A percentile compares a stretch with the other conserved stretches of the same genome.
These are phyloP conservation scores for Fraxinus xanthoxyloides DNA, from an alignment of 305 asterid species.

Conservation along the genomic window DNA sequence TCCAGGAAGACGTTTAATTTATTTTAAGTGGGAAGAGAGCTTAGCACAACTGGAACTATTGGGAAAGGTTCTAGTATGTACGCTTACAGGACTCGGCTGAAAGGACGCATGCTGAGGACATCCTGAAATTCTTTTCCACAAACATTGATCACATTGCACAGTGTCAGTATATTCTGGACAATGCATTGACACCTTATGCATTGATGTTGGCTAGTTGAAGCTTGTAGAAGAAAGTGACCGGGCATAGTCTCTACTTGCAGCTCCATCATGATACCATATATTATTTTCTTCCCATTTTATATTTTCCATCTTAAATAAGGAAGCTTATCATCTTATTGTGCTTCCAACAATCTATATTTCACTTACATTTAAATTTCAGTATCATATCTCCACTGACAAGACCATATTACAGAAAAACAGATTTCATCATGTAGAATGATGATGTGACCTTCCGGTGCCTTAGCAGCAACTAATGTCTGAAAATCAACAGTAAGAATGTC, in stretches of 20 bases:
- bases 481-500: constrained; percentile 1
- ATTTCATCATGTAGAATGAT: constrained; percentile 9
- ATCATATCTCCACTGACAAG: neutral
- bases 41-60: constrained; percentile 89
- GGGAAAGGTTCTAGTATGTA: constrained; percentile 69
- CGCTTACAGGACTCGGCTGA: constrained; percentile 89
- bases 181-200: constrained; percentile 92
- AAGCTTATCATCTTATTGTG: constrained; percentile 18
- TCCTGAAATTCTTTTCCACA: constrained; percentile 87
- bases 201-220: constrained; percentile 99
- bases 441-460: neutral
- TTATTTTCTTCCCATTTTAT: constrained; percentile 28
- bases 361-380: constrained; percentile 6
- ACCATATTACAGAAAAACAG: neutral
- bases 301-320: neutral
- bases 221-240: constrained; percentile 97
- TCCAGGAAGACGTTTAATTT: constrained; percentile 42
- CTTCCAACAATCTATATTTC: neutral
- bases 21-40: constrained; percentile 66
- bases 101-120: constrained; percentile 88
- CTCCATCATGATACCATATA: constrained; percentile 85
- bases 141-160: constrained; percentile 88
- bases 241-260: constrained; percentile 80
- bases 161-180: constrained; percentile 95
- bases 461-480: neutral